Evolutionary conservation across 2,329 filamentous ascomycete species (phyloP), one percentile per base, ranked within the genome.

Genomic region (Hypoxylon sp.): DNA sequence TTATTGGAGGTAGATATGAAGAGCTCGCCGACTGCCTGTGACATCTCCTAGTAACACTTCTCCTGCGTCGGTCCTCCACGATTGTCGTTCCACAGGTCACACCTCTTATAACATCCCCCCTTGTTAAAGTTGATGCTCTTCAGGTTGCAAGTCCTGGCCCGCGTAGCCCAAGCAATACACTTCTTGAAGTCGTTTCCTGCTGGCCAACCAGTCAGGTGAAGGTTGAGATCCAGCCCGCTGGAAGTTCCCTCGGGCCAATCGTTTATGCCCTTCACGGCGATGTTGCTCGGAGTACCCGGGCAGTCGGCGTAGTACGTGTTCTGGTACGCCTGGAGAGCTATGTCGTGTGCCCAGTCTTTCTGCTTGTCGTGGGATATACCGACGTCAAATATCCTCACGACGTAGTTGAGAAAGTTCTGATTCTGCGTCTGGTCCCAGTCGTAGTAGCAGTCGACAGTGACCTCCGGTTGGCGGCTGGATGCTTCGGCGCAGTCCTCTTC

Each of bases 351-450:
- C 39, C 39, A 41, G 19, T n/a, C 39, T n/a, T 41, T 41, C n/a
- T 17, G 39, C 39, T 41, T 41, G 39, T 41, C n/a, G 39, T 7
- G 6, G 19, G 39, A 17, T 4, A 41, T 15, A 17, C 39, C 39
- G 19, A 41, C 39, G 39, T 41, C 39, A n/a, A n/a, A 10, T 15
- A 41, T 41, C 19, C 19, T n/a, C 6, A 17, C 39, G 39, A 41
- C 39, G n/a, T 41, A 41, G 11, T 41, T 41, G 39, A 41, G 39
- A n/a, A 41, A 41, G 39, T 41, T 41, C 39, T 41, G 39, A 3
- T 19, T 41, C 19, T 41, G 7, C 15, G 39, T 41, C n/a, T 41
- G 39, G 39, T 41, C 39, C 39, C 39, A 41, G 39, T 41, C 39
- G n/a, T 41, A 41, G 39, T 41, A 41, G 39, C 39, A 41, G 15